Evolutionary conservation across 345 rosid species (phyloP), one percentile per base, ranked within the genome.

Genomic region (Populus pruinosa): DNA sequence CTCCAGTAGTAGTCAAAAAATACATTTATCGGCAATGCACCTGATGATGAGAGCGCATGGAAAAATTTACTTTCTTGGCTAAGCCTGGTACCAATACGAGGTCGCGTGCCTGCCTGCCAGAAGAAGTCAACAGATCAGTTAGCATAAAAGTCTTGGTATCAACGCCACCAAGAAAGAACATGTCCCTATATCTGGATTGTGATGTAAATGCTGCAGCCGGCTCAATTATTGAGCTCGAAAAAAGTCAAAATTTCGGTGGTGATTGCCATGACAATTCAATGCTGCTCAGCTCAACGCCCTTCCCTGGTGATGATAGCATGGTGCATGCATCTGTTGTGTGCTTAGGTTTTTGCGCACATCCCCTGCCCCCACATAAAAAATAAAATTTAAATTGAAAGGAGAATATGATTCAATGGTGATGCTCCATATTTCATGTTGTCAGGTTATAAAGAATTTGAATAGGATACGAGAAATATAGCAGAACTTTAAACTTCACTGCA

Each of bases 201-300:
- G 56, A 70, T 43, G 66, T 50, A 8, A 27, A 20, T 13, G 33
- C 41, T 12, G 72, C 76, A 25, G 56, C 47, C 82, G 69, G 69
- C 31, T 62, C 44, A 67, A 68, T 79, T 67, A 78, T 33, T 71
- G 29, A 31, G 64, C 55, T 68, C 4, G 10, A 4, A 23, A 18
- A 33, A 73, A 79, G 82, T 79, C 77, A 71, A 35, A 36, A 35
- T 64, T 33, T 71, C 63, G 80, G 80, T 77, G 80, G 38, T 63
- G 71, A 44, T 8, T 62, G 74, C 70, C 5, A 61, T 1, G 69
- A 39, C 35, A 7, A 66, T 43, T 43, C 47, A 43, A 43, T 43
- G 47, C 12, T 43, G 4, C 8, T 43, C 11, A 43, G 0, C 47
- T 43, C 12, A 13, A 43, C 13, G 14, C 47, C 47, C 47, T 41